phyloP scores from a whole-genome alignment of 768 basidiomycete genomes.

The Naematelia aurantialba region DNA sequence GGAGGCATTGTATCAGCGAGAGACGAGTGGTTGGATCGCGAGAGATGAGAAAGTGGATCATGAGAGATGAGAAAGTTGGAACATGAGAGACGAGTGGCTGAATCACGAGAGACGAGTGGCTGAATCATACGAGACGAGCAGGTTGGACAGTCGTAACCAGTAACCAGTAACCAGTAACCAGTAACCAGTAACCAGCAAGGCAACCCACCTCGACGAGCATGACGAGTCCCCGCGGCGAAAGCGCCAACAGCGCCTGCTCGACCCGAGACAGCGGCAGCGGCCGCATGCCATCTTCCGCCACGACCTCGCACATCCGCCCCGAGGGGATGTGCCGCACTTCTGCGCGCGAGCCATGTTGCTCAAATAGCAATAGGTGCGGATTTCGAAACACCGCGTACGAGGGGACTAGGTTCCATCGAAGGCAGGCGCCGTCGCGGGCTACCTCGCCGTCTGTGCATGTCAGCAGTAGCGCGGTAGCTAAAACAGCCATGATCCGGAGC shows the following conservation, averaged over 20 bases:
- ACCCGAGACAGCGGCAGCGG: constrained; percentile 15
- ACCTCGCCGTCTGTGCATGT: constrained; percentile 34
- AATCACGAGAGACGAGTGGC: too few species aligned
- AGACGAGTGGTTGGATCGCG: too few species aligned
- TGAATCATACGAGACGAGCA: too few species aligned
- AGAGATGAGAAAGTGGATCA: too few species aligned
- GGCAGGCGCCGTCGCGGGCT: constrained; percentile 24
- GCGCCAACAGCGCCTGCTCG: constrained; percentile 27
- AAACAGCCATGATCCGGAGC: too few species aligned
- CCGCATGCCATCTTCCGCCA: constrained; percentile 32
- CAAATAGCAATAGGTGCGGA: constrained; percentile 37
- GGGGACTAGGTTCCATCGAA: constrained; percentile 41
- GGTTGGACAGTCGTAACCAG: too few species aligned
- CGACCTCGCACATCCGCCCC: constrained; percentile 38
- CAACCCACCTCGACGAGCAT: constrained; percentile 37
- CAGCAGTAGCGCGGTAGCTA: too few species aligned
- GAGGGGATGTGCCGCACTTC: constrained; percentile 35
- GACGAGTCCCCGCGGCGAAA: constrained; percentile 24
- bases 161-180: background rate
- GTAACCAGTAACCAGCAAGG: background rate
- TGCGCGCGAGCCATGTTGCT: constrained; percentile 25
- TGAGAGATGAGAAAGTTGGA: too few species aligned
- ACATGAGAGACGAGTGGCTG: too few species aligned
- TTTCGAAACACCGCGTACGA: constrained; percentile 29
- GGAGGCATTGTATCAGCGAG: too few species aligned